Conservation (phyloP, 1,284 basidiomycete species). For the Amylostereum areolatum region DNA sequence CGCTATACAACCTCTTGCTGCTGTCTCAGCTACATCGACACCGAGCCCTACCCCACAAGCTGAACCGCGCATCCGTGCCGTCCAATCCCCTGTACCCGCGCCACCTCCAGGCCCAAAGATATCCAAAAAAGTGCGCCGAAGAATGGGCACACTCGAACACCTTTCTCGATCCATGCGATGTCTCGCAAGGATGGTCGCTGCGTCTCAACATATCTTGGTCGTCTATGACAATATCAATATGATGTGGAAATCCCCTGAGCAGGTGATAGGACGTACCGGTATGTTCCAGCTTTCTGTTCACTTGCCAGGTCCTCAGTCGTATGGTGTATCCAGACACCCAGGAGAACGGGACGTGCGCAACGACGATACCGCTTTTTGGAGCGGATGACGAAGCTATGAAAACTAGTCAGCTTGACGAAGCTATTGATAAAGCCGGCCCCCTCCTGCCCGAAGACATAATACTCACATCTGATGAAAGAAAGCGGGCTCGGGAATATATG, state of each 20-base stretch:
- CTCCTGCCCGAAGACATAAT: conserved; percentile 20
- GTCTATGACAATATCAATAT: conserved; percentile 34
- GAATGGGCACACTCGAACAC: neutral
- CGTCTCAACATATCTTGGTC: conserved; percentile 12
- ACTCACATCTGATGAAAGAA: conserved; percentile 15
- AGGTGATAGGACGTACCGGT: conserved; percentile 27
- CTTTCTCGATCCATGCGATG: neutral
- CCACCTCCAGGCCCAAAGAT: neutral
- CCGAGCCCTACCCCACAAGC: too few relatives aligned
- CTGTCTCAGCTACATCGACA: too few relatives aligned
- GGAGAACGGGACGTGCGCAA: conserved; percentile 26
- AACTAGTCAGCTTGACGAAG: conserved; percentile 10
- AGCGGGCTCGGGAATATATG: conserved; percentile 13
- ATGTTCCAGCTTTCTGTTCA: neutral
- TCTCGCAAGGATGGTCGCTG: conserved; percentile 14
- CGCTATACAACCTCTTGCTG: too few relatives aligned
- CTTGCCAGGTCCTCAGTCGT: too few relatives aligned
- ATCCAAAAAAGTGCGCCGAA: neutral
- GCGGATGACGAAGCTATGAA: conserved; percentile 18
- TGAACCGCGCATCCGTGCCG: too few relatives aligned
- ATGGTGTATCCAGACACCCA: conserved; percentile 17
- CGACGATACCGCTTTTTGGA: conserved; percentile 17
- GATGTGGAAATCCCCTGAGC: conserved; percentile 23
- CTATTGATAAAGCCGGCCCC: conserved; percentile 16
- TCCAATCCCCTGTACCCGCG: too few relatives aligned